Percentiles rank a stretch among this genome's conserved stretches.
phyloP scores from a whole-genome alignment of 768 basidiomycete genomes.

The Paxillus involutus region DNA sequence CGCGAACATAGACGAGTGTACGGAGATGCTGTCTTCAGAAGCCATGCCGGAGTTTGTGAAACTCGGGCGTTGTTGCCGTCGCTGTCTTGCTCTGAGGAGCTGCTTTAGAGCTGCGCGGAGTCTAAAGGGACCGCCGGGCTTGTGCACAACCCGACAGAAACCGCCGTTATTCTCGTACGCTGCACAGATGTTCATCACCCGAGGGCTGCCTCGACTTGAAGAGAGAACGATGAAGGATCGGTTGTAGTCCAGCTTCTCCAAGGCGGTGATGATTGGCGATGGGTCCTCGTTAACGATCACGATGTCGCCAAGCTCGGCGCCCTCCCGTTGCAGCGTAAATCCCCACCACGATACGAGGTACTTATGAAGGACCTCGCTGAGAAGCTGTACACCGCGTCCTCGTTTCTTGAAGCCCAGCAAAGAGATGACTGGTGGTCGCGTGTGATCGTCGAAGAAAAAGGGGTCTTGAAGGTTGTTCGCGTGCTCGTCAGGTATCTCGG shows the following conservation, averaged over 20 bases:
- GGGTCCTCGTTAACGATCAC: constrained; percentile 81
- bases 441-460: constrained; percentile 42
- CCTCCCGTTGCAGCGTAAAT: constrained; percentile 47
- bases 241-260: constrained; percentile 51
- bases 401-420: constrained; percentile 69
- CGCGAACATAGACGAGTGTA: constrained; percentile 28
- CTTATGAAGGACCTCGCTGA: constrained; percentile 57
- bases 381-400: constrained; percentile 66
- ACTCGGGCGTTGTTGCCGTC: constrained; percentile 26
- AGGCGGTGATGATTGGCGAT: constrained; percentile 53
- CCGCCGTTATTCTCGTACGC: constrained; percentile 82
- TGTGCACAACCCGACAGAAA: constrained; percentile 86
- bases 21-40: constrained; percentile 27
- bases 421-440: constrained; percentile 52
- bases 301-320: constrained; percentile 60
- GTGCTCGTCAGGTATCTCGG: constrained; percentile 53
- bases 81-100: constrained; percentile 31
- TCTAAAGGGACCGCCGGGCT: constrained; percentile 82
- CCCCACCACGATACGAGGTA: constrained; percentile 81
- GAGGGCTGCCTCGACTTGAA: constrained; percentile 63
- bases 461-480: constrained; percentile 42
- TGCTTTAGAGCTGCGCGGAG: constrained; percentile 64
- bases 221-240: constrained; percentile 79
- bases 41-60: constrained; percentile 15
- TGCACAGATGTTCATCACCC: constrained; percentile 58